A percentile compares a stretch with the other conserved stretches of the same genome.
These are phyloP conservation scores for Turritis glabra DNA, from an alignment of 345 rosid species.

Conservation along the genomic window DNA sequence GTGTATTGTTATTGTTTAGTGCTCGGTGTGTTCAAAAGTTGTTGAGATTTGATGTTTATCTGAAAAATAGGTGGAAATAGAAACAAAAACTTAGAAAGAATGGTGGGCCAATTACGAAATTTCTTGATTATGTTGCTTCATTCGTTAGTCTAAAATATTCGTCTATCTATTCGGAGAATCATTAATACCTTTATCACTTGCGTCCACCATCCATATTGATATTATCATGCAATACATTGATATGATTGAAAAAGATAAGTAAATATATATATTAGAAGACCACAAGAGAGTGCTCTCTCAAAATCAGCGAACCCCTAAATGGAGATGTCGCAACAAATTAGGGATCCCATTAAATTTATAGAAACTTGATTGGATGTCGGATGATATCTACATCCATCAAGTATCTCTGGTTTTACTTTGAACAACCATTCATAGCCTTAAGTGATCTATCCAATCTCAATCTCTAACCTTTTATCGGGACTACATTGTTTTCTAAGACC, in stretches of 20 bases:
- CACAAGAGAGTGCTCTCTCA: neutral
- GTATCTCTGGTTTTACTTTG: neutral
- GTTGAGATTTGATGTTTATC: conserved; percentile 20
- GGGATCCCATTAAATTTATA: neutral
- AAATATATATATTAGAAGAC: neutral
- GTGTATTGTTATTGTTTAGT: conserved; percentile 11
- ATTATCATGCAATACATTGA: neutral
- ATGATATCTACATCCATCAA: neutral
- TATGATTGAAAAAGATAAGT: neutral
- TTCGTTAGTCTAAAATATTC: neutral
- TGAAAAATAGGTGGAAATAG: neutral
- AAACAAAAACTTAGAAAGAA: neutral
- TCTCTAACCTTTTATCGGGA: no score
- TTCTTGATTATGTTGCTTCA: neutral
- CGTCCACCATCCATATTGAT: neutral
- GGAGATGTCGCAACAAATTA: neutral
- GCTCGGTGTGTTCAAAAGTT: conserved; percentile 7
- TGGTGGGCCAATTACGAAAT: conserved; percentile 10
- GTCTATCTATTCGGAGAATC: neutral
- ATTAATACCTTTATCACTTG: neutral
- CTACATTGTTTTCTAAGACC: neutral
- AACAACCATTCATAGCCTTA: neutral
- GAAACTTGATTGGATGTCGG: neutral
- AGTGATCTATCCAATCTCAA: no score
- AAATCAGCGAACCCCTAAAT: neutral